phyloP scores from a whole-genome alignment of 2,329 filamentous ascomycete species.

The Microsporum canis region DNA sequence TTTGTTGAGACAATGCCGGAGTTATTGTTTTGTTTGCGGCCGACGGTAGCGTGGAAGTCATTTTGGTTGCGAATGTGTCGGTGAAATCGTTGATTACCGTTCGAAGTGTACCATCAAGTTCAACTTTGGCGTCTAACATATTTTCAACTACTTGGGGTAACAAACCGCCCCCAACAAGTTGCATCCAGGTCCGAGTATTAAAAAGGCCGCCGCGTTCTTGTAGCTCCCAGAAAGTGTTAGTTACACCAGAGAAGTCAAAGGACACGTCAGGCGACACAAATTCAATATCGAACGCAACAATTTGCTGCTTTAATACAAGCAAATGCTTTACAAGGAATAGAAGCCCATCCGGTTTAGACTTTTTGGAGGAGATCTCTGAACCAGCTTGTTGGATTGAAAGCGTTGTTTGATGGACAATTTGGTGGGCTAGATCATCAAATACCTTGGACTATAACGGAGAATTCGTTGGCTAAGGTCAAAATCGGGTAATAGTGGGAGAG shows the following conservation, averaged over 20 bases:
- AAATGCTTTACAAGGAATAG: conserved; percentile 93
- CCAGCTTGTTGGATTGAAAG: conserved; percentile 69
- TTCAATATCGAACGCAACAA: conserved; percentile 90
- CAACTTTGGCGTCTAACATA: conserved; percentile 60
- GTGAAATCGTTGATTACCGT: conserved; percentile 57
- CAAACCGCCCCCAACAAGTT: conserved; percentile 46
- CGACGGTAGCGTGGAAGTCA: conserved; percentile 40
- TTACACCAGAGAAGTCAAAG: conserved; percentile 55
- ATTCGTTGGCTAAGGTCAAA: conserved; percentile 15
- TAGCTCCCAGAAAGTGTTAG: conserved; percentile 56
- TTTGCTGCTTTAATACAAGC: conserved; percentile 87
- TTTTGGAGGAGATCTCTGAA: conserved; percentile 53
- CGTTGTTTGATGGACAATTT: conserved; percentile 84
- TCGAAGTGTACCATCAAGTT: conserved; percentile 52
- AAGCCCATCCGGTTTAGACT: conserved; percentile 59
- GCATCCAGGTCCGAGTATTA: conserved; percentile 52
- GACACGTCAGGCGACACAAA: conserved; percentile 54
- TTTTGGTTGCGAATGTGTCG: conserved; percentile 44
- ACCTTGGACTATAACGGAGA: conserved; percentile 45
- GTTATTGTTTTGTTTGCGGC: conserved; percentile 1
- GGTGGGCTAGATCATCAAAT: conserved; percentile 61
- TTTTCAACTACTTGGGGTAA: conserved; percentile 57
- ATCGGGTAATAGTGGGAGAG: neutral
- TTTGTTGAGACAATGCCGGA: conserved; percentile 8
- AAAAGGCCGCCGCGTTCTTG: conserved; percentile 54